Evolutionary conservation across 2,329 filamentous ascomycete species (phyloP).

Genomic region (Fulvia fulva): DNA sequence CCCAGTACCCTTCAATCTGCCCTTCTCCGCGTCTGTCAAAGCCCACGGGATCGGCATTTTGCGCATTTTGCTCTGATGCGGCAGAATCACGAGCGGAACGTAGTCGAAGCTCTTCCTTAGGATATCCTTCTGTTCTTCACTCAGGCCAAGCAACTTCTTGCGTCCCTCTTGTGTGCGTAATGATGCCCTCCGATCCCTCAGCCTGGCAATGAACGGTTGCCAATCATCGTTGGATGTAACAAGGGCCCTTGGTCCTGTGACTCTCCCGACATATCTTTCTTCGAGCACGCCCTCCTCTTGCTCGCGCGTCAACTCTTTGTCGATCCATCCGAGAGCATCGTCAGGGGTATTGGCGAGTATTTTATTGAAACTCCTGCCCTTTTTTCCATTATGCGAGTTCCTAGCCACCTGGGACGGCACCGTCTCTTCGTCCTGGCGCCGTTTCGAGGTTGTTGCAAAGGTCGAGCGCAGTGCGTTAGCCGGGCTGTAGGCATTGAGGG

Average conservation of each 20-base stretch:
- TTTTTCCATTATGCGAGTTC: no score
- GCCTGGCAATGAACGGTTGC: not conserved
- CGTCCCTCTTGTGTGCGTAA: not conserved
- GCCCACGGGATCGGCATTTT: constrained; percentile 10
- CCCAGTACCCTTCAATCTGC: not conserved
- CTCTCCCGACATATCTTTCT: not conserved
- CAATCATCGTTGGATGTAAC: not conserved
- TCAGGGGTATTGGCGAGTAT: not conserved
- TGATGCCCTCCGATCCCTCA: not conserved
- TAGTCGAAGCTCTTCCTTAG: not conserved
- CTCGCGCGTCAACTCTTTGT: not conserved
- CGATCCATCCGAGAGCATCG: not conserved
- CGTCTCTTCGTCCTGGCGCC: constrained; percentile 1
- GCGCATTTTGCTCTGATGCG: not conserved
- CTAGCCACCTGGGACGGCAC: no score
- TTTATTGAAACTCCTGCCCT: no score
- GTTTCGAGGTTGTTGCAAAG: constrained; percentile 13
- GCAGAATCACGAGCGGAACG: not conserved
- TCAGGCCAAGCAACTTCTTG: not conserved
- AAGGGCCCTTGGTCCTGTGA: no score
- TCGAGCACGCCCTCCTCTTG: no score
- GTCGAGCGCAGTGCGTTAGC: constrained; percentile 20
- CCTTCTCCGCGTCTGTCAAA: not conserved
- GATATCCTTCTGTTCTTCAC: not conserved
- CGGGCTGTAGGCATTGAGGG: constrained; percentile 24